A percentile compares a stretch with the other conserved stretches of the same genome.
These are phyloP conservation scores for Solanum rostratum DNA, from an alignment of 257 asterid genomes.

Conservation along the genomic window DNA sequence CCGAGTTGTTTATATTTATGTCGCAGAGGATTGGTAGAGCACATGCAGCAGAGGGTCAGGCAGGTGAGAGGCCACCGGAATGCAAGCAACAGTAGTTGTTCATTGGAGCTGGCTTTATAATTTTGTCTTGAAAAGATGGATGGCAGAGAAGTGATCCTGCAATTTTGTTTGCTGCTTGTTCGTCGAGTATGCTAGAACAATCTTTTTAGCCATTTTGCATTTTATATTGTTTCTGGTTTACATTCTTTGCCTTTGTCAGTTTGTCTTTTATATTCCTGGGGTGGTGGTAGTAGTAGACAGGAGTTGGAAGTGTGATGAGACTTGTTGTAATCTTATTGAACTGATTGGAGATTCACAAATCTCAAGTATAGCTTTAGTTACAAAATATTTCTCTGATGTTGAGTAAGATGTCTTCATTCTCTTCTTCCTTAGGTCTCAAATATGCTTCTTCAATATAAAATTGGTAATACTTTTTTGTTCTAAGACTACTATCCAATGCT, in stretches of 20 bases:
- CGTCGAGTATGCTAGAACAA: not conserved
- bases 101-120: not conserved
- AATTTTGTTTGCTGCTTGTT: not conserved
- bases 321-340: not conserved
- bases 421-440: not conserved
- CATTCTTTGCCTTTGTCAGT: not conserved
- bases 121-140: not conserved
- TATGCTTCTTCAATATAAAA: not conserved
- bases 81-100: constrained; percentile 67
- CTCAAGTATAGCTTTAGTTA: not conserved
- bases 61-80: constrained; percentile 82
- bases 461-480: not conserved
- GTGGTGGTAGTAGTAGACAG: not conserved
- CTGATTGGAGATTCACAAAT: not conserved
- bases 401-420: not conserved
- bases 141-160: not conserved
- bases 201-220: not conserved
- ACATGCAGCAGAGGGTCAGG: constrained; percentile 43
- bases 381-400: not conserved
- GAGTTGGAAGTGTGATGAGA: not conserved
- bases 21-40: constrained; percentile 51
- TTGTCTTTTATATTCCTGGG: not conserved
- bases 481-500: not conserved
- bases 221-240: not conserved
- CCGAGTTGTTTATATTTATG: not conserved